A percentile compares a stretch with the other conserved stretches of the same genome.
phyloP scores from a whole-genome alignment of 306 rosid genomes.

The Alnus glutinosa region DNA sequence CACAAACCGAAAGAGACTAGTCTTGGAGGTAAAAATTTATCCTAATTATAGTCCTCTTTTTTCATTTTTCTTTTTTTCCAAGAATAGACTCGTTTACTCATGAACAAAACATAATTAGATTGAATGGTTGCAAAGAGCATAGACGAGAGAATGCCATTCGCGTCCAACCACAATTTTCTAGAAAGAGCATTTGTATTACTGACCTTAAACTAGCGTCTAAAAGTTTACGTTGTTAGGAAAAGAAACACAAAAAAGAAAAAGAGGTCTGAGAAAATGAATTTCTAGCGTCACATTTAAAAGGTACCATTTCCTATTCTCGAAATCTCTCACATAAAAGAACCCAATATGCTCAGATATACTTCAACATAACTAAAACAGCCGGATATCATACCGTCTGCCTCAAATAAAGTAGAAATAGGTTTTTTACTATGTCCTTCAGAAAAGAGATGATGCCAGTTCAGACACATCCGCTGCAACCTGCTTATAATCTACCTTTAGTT shows the following conservation, averaged over 20 bases:
- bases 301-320: not conserved
- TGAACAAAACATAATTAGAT: too few relatives aligned
- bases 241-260: not conserved
- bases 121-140: too few relatives aligned
- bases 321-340: not conserved
- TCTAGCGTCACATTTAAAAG: not conserved
- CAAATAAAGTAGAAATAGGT: not conserved
- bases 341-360: not conserved
- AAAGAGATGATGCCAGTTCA: constrained; percentile 56
- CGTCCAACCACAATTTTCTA: too few relatives aligned
- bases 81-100: too few relatives aligned
- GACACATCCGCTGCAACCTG: constrained; percentile 66
- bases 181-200: too few relatives aligned
- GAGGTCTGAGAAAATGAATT: not conserved
- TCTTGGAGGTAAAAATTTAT: too few relatives aligned
- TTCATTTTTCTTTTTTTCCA: too few relatives aligned
- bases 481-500: constrained; percentile 64
- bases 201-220: too few relatives aligned
- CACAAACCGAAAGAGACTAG: too few relatives aligned
- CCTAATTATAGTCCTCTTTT: too few relatives aligned
- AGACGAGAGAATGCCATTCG: too few relatives aligned
- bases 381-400: not conserved
- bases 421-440: constrained; percentile 39
- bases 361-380: not conserved
- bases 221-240: too few relatives aligned